phyloP scores from a whole-genome alignment of 345 rosid genomes.

The Sisymbrium irio region DNA sequence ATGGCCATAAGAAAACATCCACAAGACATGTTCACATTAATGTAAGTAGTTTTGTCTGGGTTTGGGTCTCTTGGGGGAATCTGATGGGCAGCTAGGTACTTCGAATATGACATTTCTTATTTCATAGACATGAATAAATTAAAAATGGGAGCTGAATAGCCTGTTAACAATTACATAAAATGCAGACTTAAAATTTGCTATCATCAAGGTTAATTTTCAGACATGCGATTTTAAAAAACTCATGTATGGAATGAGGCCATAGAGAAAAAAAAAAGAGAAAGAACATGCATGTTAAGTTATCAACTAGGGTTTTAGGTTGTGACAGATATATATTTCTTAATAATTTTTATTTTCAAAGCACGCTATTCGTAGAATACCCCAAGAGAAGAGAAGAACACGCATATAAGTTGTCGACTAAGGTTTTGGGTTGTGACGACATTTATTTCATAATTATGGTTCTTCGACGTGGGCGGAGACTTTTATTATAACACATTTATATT shows the following conservation, averaged over 20 bases:
- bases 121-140: neutral
- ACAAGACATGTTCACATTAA: constrained; percentile 27
- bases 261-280: neutral
- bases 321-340: neutral
- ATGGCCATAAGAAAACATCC: constrained; percentile 21
- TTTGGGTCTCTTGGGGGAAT: constrained; percentile 19
- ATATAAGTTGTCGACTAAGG: constrained; percentile 16
- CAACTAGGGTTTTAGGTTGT: neutral
- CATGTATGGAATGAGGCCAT: neutral
- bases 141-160: neutral
- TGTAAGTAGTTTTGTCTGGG: constrained; percentile 13
- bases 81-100: constrained; percentile 16
- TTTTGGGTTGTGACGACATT: constrained; percentile 3
- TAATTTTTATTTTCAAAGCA: neutral
- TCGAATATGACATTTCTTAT: constrained; percentile 22
- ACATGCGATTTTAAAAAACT: neutral
- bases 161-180: neutral
- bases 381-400: constrained; percentile 2
- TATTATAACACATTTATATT: neutral
- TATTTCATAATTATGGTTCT: neutral
- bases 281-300: neutral
- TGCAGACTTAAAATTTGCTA: neutral
- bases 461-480: constrained; percentile 25
- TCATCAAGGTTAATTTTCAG: neutral
- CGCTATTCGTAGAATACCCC: neutral